Conservation (phyloP, 345 rosid genomes). For the Rhizophora mangle region DNA sequence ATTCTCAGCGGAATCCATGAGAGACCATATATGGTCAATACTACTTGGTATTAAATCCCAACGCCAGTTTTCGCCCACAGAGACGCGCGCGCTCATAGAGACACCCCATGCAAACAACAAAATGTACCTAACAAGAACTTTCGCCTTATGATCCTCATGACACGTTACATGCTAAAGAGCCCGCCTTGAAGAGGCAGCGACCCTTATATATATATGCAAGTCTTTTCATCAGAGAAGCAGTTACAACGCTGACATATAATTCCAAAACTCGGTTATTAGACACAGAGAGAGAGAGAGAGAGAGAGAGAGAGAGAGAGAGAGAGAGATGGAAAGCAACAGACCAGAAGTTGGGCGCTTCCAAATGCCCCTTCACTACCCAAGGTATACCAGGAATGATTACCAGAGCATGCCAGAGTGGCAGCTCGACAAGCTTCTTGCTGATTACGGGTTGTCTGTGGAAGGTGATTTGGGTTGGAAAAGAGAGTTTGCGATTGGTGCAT, state of each 20-base stretch:
- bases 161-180: background rate
- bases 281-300: background rate
- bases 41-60: too few species aligned
- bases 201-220: background rate
- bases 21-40: too few species aligned
- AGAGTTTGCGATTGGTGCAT: slow-evolving; percentile 54
- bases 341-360: slow-evolving; percentile 29
- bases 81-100: background rate
- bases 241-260: background rate
- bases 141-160: slow-evolving; percentile 12
- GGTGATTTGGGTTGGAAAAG: slow-evolving; percentile 42
- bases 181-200: too few species aligned
- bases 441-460: slow-evolving; percentile 40
- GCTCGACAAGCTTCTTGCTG: slow-evolving; percentile 49
- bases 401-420: slow-evolving; percentile 56
- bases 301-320: background rate
- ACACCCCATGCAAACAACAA: background rate
- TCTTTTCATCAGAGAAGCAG: background rate
- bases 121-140: slow-evolving; percentile 10
- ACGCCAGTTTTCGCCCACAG: background rate
- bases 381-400: slow-evolving; percentile 48
- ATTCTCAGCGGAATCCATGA: too few species aligned
- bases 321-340: slow-evolving; percentile 21
- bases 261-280: background rate
- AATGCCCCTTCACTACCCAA: slow-evolving; percentile 67